A percentile compares a stretch with the other conserved stretches of the same genome.
Conservation (phyloP, 2,329 filamentous ascomycete species). For the Harringtonia aguacate region DNA sequence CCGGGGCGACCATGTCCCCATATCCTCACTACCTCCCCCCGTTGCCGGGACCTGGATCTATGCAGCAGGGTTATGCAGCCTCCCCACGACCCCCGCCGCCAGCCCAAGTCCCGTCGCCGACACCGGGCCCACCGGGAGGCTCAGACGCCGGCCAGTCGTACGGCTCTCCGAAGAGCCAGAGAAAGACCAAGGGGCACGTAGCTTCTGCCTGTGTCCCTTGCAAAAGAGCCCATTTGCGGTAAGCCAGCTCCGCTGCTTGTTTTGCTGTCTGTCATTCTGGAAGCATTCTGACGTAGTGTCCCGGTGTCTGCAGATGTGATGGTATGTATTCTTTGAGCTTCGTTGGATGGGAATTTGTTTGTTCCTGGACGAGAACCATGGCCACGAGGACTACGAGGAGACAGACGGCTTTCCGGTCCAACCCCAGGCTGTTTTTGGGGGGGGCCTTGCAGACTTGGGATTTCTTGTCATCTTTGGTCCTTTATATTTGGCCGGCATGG, state of each 20-base stretch:
- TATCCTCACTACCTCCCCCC: constrained; percentile 18
- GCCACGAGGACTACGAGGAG: too few relatives aligned
- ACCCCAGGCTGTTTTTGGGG: too few relatives aligned
- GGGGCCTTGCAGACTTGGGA: too few relatives aligned
- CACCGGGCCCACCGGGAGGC: background rate
- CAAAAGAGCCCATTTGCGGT: constrained; percentile 72
- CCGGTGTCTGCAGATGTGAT: constrained; percentile 47
- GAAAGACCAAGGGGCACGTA: constrained; percentile 70
- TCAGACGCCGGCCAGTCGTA: constrained; percentile 25
- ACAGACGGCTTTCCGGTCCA: too few relatives aligned
- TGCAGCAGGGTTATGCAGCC: constrained; percentile 10
- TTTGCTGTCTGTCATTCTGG: background rate
- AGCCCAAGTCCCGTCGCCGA: constrained; percentile 35
- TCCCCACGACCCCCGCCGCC: constrained; percentile 18
- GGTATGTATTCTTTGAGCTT: constrained; percentile 38
- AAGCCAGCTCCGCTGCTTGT: constrained; percentile 15
- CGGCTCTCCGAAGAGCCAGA: constrained; percentile 48
- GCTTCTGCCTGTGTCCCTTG: constrained; percentile 79
- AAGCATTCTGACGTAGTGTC: too few relatives aligned
- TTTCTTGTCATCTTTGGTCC: too few relatives aligned
- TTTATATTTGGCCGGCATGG: too few relatives aligned
- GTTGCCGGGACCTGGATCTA: constrained; percentile 9
- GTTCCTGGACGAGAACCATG: too few relatives aligned
- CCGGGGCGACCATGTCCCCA: constrained; percentile 17
- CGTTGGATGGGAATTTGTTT: background rate